Evolutionary conservation across 1,284 basidiomycete genomes (phyloP).

Genomic region (Sphagnurus paluster): DNA sequence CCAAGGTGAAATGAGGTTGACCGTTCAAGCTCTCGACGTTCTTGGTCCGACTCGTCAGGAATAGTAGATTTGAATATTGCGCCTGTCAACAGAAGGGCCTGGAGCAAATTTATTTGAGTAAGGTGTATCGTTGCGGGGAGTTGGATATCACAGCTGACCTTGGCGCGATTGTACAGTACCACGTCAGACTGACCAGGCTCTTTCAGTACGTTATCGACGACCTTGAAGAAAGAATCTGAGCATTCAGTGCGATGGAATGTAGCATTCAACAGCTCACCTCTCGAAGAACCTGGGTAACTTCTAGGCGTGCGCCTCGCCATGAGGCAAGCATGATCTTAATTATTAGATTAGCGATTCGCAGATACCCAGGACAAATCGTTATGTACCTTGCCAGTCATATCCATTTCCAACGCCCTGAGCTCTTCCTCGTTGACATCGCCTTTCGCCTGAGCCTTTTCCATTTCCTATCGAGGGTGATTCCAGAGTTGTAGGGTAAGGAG

Average conservation of each 20-base stretch:
- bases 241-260: background rate
- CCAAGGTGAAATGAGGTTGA: constrained; percentile 29
- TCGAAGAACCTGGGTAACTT: constrained; percentile 83
- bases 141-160: constrained; percentile 43
- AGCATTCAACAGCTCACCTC: constrained; percentile 42
- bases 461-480: constrained; percentile 58
- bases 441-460: constrained; percentile 88
- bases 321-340: constrained; percentile 86
- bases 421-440: constrained; percentile 86
- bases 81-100: constrained; percentile 83
- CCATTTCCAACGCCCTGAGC: constrained; percentile 85
- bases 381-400: constrained; percentile 86
- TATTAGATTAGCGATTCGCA: constrained; percentile 3
- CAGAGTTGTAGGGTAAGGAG: background rate
- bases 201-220: constrained; percentile 80
- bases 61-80: constrained; percentile 82
- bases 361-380: too few relatives aligned
- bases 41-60: constrained; percentile 89
- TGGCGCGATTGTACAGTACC: constrained; percentile 78
- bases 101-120: background rate
- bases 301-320: constrained; percentile 92
- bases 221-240: constrained; percentile 36
- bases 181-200: constrained; percentile 72
- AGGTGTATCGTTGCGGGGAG: background rate
- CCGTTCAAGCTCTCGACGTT: constrained; percentile 90